Evolutionary conservation across 2,329 filamentous ascomycete species (phyloP).

Genomic region (Metarhizium rileyi): DNA sequence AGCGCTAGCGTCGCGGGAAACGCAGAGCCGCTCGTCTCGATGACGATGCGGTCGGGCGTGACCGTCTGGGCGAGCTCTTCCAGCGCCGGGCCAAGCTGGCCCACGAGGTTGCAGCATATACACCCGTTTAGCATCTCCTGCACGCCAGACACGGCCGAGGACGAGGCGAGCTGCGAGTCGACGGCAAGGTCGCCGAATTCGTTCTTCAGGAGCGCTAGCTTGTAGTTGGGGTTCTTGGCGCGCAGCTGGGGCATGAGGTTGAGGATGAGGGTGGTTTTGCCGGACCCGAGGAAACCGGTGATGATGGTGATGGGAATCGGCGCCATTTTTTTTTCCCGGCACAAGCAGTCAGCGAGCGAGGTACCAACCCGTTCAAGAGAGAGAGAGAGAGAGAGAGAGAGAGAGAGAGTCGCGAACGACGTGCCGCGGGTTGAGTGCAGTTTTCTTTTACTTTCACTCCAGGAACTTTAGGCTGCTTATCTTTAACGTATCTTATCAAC

Average conservation of each 20-base stretch:
- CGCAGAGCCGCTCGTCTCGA: constrained; percentile 85
- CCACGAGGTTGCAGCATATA: constrained; percentile 98
- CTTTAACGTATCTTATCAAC: background rate
- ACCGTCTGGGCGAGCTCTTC: constrained; percentile 53
- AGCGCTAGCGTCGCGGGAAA: constrained; percentile 85
- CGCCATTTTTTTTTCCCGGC: constrained; percentile 33
- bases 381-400: no score
- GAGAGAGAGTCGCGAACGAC: no score
- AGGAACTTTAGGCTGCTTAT: background rate
- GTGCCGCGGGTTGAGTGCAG: background rate
- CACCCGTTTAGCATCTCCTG: constrained; percentile 92
- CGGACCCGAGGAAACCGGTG: constrained; percentile 91
- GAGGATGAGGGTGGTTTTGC: constrained; percentile 92
- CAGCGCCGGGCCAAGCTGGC: constrained; percentile 75
- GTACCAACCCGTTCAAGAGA: background rate
- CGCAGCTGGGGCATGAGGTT: constrained; percentile 85
- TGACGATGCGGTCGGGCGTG: constrained; percentile 73
- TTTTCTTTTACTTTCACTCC: background rate
- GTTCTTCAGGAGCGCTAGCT: constrained; percentile 91
- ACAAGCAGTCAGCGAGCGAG: background rate
- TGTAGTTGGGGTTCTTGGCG: constrained; percentile 63
- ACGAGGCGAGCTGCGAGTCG: constrained; percentile 82
- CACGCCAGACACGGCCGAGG: constrained; percentile 75
- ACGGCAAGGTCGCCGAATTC: constrained; percentile 94
- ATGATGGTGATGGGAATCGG: constrained; percentile 88